Conservation (phyloP, 768 basidiomycete genomes). For the Lanmaoa rubissima region DNA sequence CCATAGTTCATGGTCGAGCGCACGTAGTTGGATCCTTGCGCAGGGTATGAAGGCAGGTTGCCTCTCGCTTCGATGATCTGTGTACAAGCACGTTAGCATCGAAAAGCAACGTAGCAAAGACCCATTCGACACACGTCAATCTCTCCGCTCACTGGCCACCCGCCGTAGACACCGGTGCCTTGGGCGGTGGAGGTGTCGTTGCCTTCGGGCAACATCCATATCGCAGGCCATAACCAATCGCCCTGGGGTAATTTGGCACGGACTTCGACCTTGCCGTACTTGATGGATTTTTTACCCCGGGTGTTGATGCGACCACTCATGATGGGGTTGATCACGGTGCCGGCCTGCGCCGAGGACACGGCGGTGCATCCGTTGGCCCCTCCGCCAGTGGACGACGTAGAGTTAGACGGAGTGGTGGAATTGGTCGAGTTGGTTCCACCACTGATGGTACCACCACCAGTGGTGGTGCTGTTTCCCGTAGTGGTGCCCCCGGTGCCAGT, state of each 20-base stretch:
- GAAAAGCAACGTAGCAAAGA: not conserved
- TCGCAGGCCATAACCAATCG: constrained; percentile 38
- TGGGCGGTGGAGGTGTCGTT: constrained; percentile 20
- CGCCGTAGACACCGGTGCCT: constrained; percentile 26
- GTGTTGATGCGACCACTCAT: constrained; percentile 55
- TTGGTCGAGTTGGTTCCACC: constrained; percentile 25
- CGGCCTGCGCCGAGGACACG: constrained; percentile 33
- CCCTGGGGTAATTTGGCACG: constrained; percentile 61
- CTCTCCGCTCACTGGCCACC: constrained; percentile 55
- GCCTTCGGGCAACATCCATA: constrained; percentile 32
- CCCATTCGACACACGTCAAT: constrained; percentile 47
- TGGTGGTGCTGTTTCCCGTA: constrained; percentile 3
- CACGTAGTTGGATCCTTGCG: constrained; percentile 45
- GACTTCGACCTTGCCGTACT: constrained; percentile 58
- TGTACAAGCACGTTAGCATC: not conserved
- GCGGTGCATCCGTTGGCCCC: constrained; percentile 40
- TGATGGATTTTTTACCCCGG: constrained; percentile 44
- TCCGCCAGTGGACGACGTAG: constrained; percentile 15
- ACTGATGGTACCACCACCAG: not conserved
- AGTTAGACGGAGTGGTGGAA: constrained; percentile 19
- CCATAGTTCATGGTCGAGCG: constrained; percentile 71
- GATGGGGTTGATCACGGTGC: constrained; percentile 49
- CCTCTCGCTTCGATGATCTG: constrained; percentile 57
- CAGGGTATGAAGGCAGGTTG: constrained; percentile 42
- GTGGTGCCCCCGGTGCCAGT: not conserved